These are phyloP conservation scores for Zostera marina DNA, from an alignment of 116 monocot genomes.

Conservation along the genomic window DNA sequence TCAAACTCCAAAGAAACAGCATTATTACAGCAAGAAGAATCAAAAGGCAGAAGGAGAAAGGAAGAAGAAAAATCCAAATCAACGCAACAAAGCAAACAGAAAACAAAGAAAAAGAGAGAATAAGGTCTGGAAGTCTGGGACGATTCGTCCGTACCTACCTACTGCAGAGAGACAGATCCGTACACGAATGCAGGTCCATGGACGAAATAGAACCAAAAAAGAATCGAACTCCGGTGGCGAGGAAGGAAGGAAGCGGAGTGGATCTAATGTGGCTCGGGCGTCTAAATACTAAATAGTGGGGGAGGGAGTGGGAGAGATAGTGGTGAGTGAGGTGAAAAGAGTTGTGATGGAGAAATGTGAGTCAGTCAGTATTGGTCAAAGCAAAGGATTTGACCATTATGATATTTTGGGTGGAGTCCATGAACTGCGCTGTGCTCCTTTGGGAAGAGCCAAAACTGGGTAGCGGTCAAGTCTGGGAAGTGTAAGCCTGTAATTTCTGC, in stretches of 20 bases:
- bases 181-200: not conserved
- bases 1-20: too few relatives aligned
- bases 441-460: not conserved
- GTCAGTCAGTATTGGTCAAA: too few relatives aligned
- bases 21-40: too few relatives aligned
- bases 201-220: not conserved
- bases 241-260: not conserved
- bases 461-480: not conserved
- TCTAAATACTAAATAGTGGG: not conserved
- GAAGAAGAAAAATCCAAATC: too few relatives aligned
- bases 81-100: not conserved
- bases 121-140: too few relatives aligned
- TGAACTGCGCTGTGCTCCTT: not conserved
- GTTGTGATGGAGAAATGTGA: not conserved
- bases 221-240: not conserved
- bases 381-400: not conserved
- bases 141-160: not conserved
- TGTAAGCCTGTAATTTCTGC: not conserved
- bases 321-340: not conserved
- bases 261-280: constrained; percentile 1
- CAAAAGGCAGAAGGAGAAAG: too few relatives aligned
- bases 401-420: not conserved
- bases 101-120: not conserved
- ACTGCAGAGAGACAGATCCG: not conserved
- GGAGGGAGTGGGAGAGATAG: not conserved